Conservation (phyloP, 164 flowering plant species). For the Hamamelis virginiana region DNA sequence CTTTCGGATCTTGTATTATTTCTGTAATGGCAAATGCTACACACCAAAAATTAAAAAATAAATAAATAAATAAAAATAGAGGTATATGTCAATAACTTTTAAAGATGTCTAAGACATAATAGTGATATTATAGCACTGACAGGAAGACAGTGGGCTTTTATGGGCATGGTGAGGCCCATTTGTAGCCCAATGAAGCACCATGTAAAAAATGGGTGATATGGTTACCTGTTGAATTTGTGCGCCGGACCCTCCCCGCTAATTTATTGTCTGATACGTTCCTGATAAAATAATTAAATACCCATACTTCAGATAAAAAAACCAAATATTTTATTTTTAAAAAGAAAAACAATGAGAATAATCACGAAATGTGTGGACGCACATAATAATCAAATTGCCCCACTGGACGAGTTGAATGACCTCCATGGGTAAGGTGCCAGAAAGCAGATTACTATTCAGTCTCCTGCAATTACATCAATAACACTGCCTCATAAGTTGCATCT, state of each 20-base stretch:
- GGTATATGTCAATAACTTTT: no score
- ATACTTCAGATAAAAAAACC: no score
- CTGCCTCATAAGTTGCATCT: no score
- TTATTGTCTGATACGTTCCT: constrained; percentile 21
- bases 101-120: no score
- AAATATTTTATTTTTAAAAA: no score
- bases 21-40: constrained; percentile 15
- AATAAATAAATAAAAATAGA: background rate
- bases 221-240: constrained; percentile 12
- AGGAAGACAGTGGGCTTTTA: no score
- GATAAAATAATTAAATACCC: background rate
- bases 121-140: no score
- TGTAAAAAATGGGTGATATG: no score
- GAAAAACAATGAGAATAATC: no score
- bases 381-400: background rate
- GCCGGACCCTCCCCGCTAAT: constrained; percentile 4
- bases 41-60: background rate
- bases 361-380: background rate
- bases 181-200: no score
- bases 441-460: constrained; percentile 21
- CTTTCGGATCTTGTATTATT: constrained; percentile 22
- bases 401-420: constrained; percentile 10
- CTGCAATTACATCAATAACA: constrained; percentile 2
- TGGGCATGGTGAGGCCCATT: no score
- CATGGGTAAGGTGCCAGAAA: constrained; percentile 16